A percentile compares a stretch with the other conserved stretches of the same genome.
Evolutionary conservation across 768 basidiomycete species (phyloP).

Genomic region (Leccinellum luteum): DNA sequence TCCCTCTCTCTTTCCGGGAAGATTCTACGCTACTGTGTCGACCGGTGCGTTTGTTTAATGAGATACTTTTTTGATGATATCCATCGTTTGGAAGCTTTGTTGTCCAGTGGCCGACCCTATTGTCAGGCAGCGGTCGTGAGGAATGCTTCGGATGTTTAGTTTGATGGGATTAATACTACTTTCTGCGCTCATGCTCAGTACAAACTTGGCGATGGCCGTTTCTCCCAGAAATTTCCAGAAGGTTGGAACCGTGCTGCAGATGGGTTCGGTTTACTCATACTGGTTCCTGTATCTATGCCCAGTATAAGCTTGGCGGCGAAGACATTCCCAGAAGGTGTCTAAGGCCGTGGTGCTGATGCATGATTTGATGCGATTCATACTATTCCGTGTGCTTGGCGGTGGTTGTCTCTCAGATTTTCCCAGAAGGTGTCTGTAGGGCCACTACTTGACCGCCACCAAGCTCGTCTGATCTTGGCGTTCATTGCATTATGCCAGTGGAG

Average conservation of each 20-base stretch:
- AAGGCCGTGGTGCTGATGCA: background rate
- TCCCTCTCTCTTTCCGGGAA: constrained; percentile 82
- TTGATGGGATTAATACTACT: constrained; percentile 30
- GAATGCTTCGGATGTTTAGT: constrained; percentile 67
- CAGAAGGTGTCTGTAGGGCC: too few species aligned
- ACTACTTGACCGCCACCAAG: background rate
- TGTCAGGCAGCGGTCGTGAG: constrained; percentile 39
- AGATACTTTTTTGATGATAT: constrained; percentile 9
- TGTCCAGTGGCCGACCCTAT: constrained; percentile 82
- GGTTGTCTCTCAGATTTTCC: too few species aligned
- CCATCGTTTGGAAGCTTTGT: constrained; percentile 56
- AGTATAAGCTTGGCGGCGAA: background rate
- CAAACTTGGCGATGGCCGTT: background rate
- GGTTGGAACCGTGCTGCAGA: background rate
- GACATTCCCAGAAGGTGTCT: background rate
- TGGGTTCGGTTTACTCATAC: constrained; percentile 55
- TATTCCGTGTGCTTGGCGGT: too few species aligned
- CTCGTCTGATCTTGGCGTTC: background rate
- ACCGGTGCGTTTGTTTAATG: constrained; percentile 72
- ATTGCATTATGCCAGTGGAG: background rate
- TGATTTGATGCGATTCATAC: too few species aligned
- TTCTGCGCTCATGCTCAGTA: background rate
- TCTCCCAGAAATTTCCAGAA: background rate
- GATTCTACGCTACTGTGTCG: constrained; percentile 76
- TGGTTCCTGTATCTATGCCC: background rate